A percentile compares a stretch with the other conserved stretches of the same genome.
phyloP scores from a whole-genome alignment of 805 yeast species.

The Kurtzmaniella fragi region DNA sequence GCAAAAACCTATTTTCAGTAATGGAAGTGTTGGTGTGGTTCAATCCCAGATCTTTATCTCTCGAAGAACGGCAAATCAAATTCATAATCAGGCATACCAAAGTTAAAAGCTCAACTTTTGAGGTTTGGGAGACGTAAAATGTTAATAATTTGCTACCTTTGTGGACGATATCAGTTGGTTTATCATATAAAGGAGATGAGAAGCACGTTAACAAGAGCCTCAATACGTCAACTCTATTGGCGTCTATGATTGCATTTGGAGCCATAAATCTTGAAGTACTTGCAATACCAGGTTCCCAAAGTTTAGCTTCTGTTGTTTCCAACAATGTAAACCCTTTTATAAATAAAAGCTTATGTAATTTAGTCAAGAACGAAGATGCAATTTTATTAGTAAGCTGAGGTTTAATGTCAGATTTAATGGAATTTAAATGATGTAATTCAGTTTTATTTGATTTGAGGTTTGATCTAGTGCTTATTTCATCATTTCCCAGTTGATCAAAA shows the following conservation, averaged over 20 bases:
- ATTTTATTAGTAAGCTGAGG: conserved; percentile 9
- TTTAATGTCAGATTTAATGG: conserved; percentile 18
- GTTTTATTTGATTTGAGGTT: no score
- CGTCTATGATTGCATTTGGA: conserved; percentile 32
- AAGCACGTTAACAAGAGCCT: conserved; percentile 55
- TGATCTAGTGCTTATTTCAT: no score
- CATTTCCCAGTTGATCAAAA: no score
- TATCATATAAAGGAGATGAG: conserved; percentile 55
- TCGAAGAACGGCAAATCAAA: conserved; percentile 48
- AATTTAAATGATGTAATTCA: conserved; percentile 13
- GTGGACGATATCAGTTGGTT: conserved; percentile 36
- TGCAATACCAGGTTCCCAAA: conserved; percentile 83
- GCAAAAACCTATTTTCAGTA: conserved; percentile 39
- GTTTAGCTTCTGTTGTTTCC: conserved; percentile 23
- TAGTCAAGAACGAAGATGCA: conserved; percentile 7
- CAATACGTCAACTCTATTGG: conserved; percentile 64
- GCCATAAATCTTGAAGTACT: conserved; percentile 19
- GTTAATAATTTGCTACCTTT: conserved; percentile 61
- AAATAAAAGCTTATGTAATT: conserved; percentile 39
- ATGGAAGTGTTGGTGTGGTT: conserved; percentile 20
- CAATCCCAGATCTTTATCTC: conserved; percentile 42
- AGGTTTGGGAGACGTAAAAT: conserved; percentile 45
- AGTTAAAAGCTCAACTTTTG: conserved; percentile 43
- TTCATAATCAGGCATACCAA: conserved; percentile 70
- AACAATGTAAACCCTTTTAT: conserved; percentile 50